A percentile compares a stretch with the other conserved stretches of the same genome.
phyloP scores from a whole-genome alignment of 345 rosid genomes.

The Pseudoturritis turrita region DNA sequence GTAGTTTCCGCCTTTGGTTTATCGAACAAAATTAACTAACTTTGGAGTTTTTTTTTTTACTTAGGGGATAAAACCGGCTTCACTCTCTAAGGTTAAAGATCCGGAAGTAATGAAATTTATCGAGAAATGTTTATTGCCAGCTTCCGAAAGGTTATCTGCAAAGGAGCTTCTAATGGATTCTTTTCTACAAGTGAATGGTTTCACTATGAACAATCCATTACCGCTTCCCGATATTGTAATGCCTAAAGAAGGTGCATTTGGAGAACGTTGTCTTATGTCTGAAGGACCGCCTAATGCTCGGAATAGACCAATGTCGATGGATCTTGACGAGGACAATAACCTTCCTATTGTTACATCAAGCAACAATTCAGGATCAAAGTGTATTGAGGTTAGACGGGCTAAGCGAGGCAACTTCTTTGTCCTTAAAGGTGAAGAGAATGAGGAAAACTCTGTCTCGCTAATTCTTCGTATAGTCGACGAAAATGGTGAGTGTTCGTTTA shows the following conservation, averaged over 20 bases:
- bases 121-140: slow-evolving; percentile 85
- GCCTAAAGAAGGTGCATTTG: slow-evolving; percentile 57
- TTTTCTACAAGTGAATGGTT: slow-evolving; percentile 60
- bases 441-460: slow-evolving; percentile 56
- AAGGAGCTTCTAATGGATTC: slow-evolving; percentile 70
- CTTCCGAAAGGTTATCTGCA: slow-evolving; percentile 73
- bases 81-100: slow-evolving; percentile 65
- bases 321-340: slow-evolving; percentile 41
- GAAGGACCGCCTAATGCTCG: slow-evolving; percentile 46
- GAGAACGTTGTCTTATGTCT: slow-evolving; percentile 66
- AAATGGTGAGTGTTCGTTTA: slow-evolving; percentile 34
- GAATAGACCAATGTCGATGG: slow-evolving; percentile 39
- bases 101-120: slow-evolving; percentile 64
- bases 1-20: neutral
- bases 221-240: slow-evolving; percentile 55
- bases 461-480: slow-evolving; percentile 61
- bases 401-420: slow-evolving; percentile 47
- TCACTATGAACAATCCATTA: slow-evolving; percentile 40
- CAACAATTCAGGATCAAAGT: slow-evolving; percentile 32
- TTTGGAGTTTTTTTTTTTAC: too few species aligned
- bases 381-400: slow-evolving; percentile 50
- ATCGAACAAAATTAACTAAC: neutral
- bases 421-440: slow-evolving; percentile 55
- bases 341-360: slow-evolving; percentile 42
- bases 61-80: slow-evolving; percentile 82